Conservation (phyloP, 768 basidiomycete genomes). For the Calvatia gigantea region DNA sequence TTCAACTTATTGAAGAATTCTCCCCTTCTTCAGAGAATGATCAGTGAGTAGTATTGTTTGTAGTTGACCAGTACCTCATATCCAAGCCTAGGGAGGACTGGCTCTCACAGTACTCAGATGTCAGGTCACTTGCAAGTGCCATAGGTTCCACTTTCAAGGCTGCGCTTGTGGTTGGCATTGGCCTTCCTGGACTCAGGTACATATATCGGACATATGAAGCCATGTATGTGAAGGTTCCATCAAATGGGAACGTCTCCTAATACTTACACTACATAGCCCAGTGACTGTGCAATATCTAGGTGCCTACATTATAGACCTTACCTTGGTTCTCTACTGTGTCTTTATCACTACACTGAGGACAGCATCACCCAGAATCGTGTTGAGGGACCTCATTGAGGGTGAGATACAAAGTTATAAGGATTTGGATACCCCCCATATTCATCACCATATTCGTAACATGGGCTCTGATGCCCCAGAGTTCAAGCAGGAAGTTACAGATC, state of each 20-base stretch:
- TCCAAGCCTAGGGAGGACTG: no score
- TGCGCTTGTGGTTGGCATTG: no score
- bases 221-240: background rate
- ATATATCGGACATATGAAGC: background rate
- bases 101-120: no score
- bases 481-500: no score
- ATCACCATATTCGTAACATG: no score
- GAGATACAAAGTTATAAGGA: no score
- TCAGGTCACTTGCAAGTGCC: no score
- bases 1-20: background rate
- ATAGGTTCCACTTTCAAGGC: no score
- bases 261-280: background rate
- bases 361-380: background rate
- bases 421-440: no score
- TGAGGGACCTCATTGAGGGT: background rate
- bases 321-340: background rate
- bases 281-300: background rate
- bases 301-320: background rate
- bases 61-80: background rate
- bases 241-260: background rate
- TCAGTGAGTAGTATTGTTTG: background rate
- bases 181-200: no score
- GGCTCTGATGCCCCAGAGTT: no score
- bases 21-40: background rate
- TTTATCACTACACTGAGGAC: background rate